A percentile compares a stretch with the other conserved stretches of the same genome.
These are phyloP conservation scores for Leccinellum luteum DNA, from an alignment of 768 basidiomycete species.

Conservation along the genomic window DNA sequence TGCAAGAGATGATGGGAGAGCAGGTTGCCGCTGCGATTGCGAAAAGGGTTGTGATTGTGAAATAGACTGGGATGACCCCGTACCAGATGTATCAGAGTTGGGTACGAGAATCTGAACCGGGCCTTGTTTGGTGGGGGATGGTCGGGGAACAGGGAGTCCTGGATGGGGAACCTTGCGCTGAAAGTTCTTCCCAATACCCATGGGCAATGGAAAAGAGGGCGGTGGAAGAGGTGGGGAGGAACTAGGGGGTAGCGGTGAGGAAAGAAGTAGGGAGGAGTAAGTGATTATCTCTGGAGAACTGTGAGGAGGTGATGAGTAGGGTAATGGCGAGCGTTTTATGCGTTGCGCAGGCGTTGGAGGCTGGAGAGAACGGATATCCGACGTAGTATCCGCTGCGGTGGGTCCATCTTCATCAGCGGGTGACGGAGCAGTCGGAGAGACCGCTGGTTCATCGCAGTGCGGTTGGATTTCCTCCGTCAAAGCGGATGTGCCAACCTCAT, in stretches of 20 bases:
- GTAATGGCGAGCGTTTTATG: conserved; percentile 3
- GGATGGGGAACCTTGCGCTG: conserved; percentile 50
- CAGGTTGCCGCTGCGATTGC: conserved; percentile 31
- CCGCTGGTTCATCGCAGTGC: conserved; percentile 1
- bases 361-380: conserved; percentile 17
- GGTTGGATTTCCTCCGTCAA: background rate
- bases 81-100: conserved; percentile 52
- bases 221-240: conserved; percentile 11
- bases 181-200: conserved; percentile 24
- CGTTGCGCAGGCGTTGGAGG: conserved; percentile 32
- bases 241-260: conserved; percentile 14
- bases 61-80: conserved; percentile 34
- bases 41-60: conserved; percentile 26
- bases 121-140: conserved; percentile 30
- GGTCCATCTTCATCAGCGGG: conserved; percentile 15
- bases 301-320: conserved; percentile 2
- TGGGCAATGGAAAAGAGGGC: conserved; percentile 5
- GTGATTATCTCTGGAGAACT: conserved; percentile 8
- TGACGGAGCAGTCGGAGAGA: background rate
- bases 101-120: conserved; percentile 49
- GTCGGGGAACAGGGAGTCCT: conserved; percentile 29
- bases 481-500: background rate
- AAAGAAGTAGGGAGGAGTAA: conserved; percentile 4
- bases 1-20: conserved; percentile 18
- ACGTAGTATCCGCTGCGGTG: background rate